phyloP scores from a whole-genome alignment of 1,284 basidiomycete species.

The Gymnopus androsaceus region DNA sequence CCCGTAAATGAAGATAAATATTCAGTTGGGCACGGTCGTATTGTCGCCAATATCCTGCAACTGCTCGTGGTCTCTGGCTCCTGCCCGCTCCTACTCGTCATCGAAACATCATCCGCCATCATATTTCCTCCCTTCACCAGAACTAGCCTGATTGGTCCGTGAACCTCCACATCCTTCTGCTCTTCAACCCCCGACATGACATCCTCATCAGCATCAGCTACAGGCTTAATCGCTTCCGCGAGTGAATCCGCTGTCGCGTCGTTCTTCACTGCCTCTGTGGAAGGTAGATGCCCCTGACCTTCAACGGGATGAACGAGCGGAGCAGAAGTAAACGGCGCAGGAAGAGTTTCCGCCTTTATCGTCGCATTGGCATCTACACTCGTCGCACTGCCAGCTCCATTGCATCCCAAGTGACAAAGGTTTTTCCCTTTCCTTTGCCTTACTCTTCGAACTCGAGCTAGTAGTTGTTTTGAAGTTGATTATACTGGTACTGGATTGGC shows the following conservation, averaged over 20 bases:
- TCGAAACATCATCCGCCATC: too few relatives aligned
- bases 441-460: background rate
- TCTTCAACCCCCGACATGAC: constrained; percentile 9
- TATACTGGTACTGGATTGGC: background rate
- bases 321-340: constrained; percentile 7
- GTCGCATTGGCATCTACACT: background rate
- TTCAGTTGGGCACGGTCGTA: too few relatives aligned
- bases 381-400: background rate
- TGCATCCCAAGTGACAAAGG: too few relatives aligned
- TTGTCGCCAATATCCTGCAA: constrained; percentile 31
- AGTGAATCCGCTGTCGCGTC: background rate
- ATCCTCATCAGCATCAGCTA: constrained; percentile 9
- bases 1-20: too few relatives aligned
- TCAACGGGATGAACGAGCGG: background rate
- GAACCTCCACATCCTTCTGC: constrained; percentile 26
- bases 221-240: background rate
- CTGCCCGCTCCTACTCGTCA: constrained; percentile 31
- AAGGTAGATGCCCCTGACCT: too few relatives aligned
- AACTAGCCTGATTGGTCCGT: too few relatives aligned
- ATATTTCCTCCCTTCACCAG: too few relatives aligned
- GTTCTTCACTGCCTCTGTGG: background rate
- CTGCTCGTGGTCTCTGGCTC: constrained; percentile 27
- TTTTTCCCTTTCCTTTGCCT: background rate
- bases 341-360: background rate
- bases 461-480: background rate